These are phyloP conservation scores for Pelagophyceae sp. DNA, from an alignment of 352 stramenopile genomes.

Conservation along the genomic window DNA sequence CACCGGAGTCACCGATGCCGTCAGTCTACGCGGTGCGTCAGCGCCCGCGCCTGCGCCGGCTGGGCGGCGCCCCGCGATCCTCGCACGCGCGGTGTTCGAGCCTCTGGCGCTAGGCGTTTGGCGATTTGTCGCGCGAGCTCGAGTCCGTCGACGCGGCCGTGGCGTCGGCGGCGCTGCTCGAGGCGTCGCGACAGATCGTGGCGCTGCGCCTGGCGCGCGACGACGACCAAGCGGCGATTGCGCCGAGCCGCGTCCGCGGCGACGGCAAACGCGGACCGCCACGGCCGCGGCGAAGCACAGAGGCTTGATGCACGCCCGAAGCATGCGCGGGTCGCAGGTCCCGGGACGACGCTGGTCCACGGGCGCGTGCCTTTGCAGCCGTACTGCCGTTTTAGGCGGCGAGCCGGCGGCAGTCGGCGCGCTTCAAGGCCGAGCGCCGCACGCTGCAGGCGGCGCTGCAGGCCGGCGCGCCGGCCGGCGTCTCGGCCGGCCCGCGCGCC, in stretches of 20 bases:
- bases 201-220: not conserved
- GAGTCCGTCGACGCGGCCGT: not conserved
- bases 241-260: not conserved
- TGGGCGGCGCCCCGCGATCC: no score
- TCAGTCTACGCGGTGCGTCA: no score
- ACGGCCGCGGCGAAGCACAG: not conserved
- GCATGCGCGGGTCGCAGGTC: no score
- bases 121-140: not conserved
- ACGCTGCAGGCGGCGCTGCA: not conserved
- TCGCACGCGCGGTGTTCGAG: no score
- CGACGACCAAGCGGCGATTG: not conserved
- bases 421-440: not conserved
- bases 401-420: no score
- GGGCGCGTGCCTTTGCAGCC: no score
- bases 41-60: no score
- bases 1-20: no score
- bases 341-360: no score
- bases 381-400: no score
- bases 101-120: no score
- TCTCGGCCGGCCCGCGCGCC: not conserved
- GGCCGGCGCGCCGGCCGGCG: not conserved
- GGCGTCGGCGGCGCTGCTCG: not conserved
- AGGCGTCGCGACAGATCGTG: conserved; percentile 1
- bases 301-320: not conserved
- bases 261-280: not conserved